These are phyloP conservation scores for Hymenoscyphus linearis DNA, from an alignment of 2,329 filamentous ascomycete genomes.

Conservation along the genomic window DNA sequence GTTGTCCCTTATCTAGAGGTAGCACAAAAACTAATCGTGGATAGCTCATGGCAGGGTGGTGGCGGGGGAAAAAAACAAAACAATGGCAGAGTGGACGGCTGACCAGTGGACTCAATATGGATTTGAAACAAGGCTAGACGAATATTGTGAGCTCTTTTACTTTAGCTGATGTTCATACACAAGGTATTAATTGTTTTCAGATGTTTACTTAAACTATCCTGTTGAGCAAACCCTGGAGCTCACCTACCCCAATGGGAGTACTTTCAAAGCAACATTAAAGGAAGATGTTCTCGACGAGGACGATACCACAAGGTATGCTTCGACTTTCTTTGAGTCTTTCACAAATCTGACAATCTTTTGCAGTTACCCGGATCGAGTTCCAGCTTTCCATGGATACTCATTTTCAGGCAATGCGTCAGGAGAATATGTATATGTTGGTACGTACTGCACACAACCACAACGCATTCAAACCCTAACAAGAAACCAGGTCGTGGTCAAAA, in stretches of 20 bases:
- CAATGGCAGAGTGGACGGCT: conserved; percentile 1
- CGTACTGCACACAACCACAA: conserved; percentile 43
- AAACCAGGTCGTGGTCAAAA: not conserved
- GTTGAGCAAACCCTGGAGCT: not conserved
- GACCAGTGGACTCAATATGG: not conserved
- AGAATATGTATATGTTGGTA: conserved; percentile 12
- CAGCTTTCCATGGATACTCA: conserved; percentile 1
- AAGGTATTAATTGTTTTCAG: not conserved
- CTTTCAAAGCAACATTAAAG: not conserved
- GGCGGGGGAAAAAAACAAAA: conserved; percentile 1
- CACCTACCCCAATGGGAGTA: not conserved
- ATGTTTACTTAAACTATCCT: not conserved
- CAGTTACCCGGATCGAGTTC: conserved; percentile 1
- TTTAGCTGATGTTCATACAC: not conserved
- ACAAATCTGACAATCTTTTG: not conserved
- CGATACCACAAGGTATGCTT: not conserved
- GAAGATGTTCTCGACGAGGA: not conserved
- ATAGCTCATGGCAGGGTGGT: not conserved
- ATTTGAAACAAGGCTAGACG: not conserved
- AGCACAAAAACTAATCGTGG: not conserved
- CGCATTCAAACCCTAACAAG: not conserved
- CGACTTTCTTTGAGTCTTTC: not conserved
- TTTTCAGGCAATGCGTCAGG: conserved; percentile 1
- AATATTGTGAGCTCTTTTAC: not conserved
- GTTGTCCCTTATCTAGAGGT: not conserved